phyloP scores from a whole-genome alignment of 495 filamentous ascomycete species.

The Tetracladium setigerum region DNA sequence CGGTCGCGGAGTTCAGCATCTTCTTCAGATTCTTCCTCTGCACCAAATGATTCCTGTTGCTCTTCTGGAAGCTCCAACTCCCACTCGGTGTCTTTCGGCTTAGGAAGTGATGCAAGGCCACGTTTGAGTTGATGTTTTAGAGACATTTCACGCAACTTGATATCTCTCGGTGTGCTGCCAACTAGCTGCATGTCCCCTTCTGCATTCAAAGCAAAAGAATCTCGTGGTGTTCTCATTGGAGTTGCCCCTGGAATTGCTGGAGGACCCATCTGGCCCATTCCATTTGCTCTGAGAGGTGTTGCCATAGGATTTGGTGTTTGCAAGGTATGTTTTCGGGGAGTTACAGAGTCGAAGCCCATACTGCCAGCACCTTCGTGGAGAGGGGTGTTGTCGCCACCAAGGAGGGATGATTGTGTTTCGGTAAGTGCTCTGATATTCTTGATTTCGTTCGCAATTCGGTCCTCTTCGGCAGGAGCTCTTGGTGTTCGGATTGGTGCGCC shows the following conservation, averaged over 20 bases:
- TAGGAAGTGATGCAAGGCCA: conserved; percentile 76
- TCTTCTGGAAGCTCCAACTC: conserved; percentile 90
- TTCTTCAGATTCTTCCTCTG: conserved; percentile 54
- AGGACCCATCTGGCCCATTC: conserved; percentile 54
- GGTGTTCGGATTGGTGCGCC: conserved; percentile 88
- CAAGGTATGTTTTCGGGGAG: conserved; percentile 71
- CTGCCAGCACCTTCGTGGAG: conserved; percentile 73
- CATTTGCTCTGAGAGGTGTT: conserved; percentile 73
- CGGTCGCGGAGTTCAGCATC: conserved; percentile 80
- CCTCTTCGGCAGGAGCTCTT: conserved; percentile 81
- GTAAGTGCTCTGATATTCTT: conserved; percentile 88
- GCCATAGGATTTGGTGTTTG: conserved; percentile 93
- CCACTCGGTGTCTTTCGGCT: conserved; percentile 85
- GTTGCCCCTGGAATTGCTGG: conserved; percentile 61
- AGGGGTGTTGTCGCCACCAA: conserved; percentile 91
- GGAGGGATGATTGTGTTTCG: conserved; percentile 89
- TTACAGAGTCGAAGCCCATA: conserved; percentile 82
- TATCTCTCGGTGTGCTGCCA: conserved; percentile 70
- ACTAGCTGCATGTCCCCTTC: conserved; percentile 58
- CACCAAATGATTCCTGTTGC: conserved; percentile 48
- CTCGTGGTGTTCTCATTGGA: conserved; percentile 83
- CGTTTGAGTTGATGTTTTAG: conserved; percentile 61
- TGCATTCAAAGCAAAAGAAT: conserved; percentile 76
- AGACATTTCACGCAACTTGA: conserved; percentile 64
- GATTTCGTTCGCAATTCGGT: conserved; percentile 93